Conservation (phyloP, 1,139 yeast species). For the Meyerozyma smithsonii region DNA sequence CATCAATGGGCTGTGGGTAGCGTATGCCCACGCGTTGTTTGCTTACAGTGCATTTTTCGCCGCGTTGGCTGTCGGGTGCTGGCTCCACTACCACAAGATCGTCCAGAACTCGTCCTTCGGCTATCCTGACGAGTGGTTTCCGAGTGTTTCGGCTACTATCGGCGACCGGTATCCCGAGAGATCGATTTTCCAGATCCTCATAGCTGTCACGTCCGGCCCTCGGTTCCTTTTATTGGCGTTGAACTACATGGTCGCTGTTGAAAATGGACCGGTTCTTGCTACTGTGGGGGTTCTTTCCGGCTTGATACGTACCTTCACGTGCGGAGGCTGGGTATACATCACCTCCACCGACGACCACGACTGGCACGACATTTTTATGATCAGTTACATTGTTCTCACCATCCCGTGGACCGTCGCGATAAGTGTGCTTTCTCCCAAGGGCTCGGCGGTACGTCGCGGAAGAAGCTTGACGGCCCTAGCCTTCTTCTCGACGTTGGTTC, state of each 20-base stretch:
- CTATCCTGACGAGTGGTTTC: slow-evolving; percentile 98
- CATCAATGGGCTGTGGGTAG: slow-evolving; percentile 60
- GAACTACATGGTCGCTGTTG: slow-evolving; percentile 44
- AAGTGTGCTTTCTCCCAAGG: slow-evolving; percentile 48
- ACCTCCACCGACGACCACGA: slow-evolving; percentile 97
- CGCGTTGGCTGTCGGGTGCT: slow-evolving; percentile 69
- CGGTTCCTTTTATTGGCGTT: slow-evolving; percentile 70
- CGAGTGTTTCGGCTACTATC: slow-evolving; percentile 93
- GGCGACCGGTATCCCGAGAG: slow-evolving; percentile 97
- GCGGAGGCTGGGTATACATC: slow-evolving; percentile 98
- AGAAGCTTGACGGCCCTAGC: slow-evolving; percentile 52
- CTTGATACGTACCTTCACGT: slow-evolving; percentile 75
- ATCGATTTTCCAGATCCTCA: slow-evolving; percentile 80
- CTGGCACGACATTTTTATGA: slow-evolving; percentile 94
- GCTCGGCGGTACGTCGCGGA: slow-evolving; percentile 43
- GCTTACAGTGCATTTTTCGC: slow-evolving; percentile 70
- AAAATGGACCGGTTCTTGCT: slow-evolving; percentile 38
- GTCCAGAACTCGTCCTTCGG: slow-evolving; percentile 83
- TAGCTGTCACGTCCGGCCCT: slow-evolving; percentile 81
- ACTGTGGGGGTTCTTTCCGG: slow-evolving; percentile 53
- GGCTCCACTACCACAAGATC: slow-evolving; percentile 77
- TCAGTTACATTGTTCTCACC: slow-evolving; percentile 78
- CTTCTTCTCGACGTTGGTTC: slow-evolving; percentile 70
- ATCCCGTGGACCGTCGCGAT: slow-evolving; percentile 83
- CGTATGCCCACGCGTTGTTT: slow-evolving; percentile 65